Conservation (phyloP, 306 rosid species). For the Echinosophora koreensis region DNA sequence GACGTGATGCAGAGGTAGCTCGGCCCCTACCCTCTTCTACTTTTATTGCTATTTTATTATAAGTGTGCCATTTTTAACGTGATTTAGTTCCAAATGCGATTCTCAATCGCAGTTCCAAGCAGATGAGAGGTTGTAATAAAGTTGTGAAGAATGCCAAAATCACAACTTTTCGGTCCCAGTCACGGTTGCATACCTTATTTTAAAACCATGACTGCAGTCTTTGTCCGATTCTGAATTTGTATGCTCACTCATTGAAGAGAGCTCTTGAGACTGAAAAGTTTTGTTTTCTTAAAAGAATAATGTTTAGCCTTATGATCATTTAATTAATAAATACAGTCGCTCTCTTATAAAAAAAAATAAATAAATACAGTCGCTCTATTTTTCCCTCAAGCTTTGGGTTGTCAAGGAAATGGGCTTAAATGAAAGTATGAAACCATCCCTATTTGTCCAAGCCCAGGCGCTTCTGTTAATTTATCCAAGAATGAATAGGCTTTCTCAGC, state of each 20-base stretch:
- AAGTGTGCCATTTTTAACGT: no score
- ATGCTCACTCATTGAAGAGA: neutral
- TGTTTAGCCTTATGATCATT: slow-evolving; percentile 1
- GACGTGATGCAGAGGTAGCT: no score
- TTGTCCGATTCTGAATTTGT: neutral
- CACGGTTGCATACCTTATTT: no score
- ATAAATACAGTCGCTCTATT: neutral
- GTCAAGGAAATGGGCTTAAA: slow-evolving; percentile 33
- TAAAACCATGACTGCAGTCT: neutral
- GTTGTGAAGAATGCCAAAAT: no score
- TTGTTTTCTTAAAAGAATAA: no score
- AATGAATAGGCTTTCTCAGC: neutral
- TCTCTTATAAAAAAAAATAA: no score
- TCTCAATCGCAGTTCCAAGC: no score
- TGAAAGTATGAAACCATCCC: neutral
- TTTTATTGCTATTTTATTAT: no score
- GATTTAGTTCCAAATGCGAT: no score
- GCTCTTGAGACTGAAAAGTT: neutral
- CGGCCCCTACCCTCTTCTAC: no score
- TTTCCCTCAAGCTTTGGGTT: neutral
- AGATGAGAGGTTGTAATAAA: no score
- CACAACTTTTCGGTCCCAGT: no score
- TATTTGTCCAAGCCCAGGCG: slow-evolving; percentile 19
- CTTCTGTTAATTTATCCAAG: neutral
- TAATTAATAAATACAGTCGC: neutral